Evolutionary conservation across 768 basidiomycete species (phyloP).

Genomic region (Termitomyces titanicus): DNA sequence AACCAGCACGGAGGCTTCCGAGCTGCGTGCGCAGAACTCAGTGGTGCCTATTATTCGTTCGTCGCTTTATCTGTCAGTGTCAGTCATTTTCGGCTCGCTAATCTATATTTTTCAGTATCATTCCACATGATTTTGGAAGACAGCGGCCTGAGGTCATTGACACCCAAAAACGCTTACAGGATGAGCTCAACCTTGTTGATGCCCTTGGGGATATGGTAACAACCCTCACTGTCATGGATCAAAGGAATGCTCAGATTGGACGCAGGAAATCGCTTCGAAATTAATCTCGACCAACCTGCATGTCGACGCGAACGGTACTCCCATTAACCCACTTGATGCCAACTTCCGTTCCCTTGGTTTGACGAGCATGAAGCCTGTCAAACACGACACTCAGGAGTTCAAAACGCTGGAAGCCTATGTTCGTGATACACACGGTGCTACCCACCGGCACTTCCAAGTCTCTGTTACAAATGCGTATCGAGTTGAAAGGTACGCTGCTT

Average conservation of each 20-base stretch:
- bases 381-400: slow-evolving; percentile 40
- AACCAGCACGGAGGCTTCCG: slow-evolving; percentile 32
- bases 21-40: slow-evolving; percentile 44
- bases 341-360: slow-evolving; percentile 52
- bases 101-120: slow-evolving; percentile 35
- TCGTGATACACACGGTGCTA: slow-evolving; percentile 52
- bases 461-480: slow-evolving; percentile 45
- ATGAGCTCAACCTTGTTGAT: slow-evolving; percentile 60
- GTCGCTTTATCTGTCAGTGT: slow-evolving; percentile 10
- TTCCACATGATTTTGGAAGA: slow-evolving; percentile 61
- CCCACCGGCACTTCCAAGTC: slow-evolving; percentile 44
- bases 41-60: slow-evolving; percentile 54
- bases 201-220: slow-evolving; percentile 63
- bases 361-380: slow-evolving; percentile 47
- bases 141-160: slow-evolving; percentile 42
- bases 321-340: slow-evolving; percentile 53
- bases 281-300: slow-evolving; percentile 39
- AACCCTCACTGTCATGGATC: not conserved
- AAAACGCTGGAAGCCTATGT: slow-evolving; percentile 42
- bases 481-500: slow-evolving; percentile 43
- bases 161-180: slow-evolving; percentile 33
- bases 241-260: not conserved
- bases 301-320: slow-evolving; percentile 40
- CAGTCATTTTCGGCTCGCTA: not conserved
- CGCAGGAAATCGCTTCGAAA: slow-evolving; percentile 55